Conservation (phyloP, 352 stramenopile species). For the Globisporangium acanthophoron region DNA sequence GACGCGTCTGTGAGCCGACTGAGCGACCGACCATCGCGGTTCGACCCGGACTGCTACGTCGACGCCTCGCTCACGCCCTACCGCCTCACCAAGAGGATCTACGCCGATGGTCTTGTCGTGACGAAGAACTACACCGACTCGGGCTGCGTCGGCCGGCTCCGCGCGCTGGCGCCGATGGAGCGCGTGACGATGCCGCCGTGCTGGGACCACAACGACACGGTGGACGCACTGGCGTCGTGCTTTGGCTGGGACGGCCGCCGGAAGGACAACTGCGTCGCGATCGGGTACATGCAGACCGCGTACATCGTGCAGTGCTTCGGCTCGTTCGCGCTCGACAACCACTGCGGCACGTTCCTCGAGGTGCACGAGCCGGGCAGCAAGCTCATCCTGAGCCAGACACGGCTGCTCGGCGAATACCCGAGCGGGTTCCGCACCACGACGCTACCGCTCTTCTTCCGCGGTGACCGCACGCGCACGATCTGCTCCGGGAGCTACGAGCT, state of each 20-base stretch:
- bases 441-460: slow-evolving; percentile 62
- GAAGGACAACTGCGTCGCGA: slow-evolving; percentile 56
- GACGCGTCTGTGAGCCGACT: slow-evolving; percentile 59
- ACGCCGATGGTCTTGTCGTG: slow-evolving; percentile 27
- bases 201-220: slow-evolving; percentile 79
- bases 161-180: slow-evolving; percentile 37
- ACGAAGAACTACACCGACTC: slow-evolving; percentile 51
- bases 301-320: slow-evolving; percentile 76
- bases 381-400: slow-evolving; percentile 66
- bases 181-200: slow-evolving; percentile 60
- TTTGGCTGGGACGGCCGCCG: slow-evolving; percentile 51
- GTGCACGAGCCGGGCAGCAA: slow-evolving; percentile 62
- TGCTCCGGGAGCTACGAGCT: slow-evolving; percentile 77
- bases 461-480: slow-evolving; percentile 53
- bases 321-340: slow-evolving; percentile 57
- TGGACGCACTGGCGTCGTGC: slow-evolving; percentile 62
- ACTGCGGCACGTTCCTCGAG: slow-evolving; percentile 85
- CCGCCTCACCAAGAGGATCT: slow-evolving; percentile 54
- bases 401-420: slow-evolving; percentile 62
- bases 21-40: slow-evolving; percentile 58
- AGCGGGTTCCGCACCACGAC: slow-evolving; percentile 74
- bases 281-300: slow-evolving; percentile 77
- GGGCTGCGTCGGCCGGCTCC: slow-evolving; percentile 45
- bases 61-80: slow-evolving; percentile 44
- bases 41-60: slow-evolving; percentile 71